Evolutionary conservation across 148 eudicot species (phyloP).

Genomic region (Talinum fruticosum): DNA sequence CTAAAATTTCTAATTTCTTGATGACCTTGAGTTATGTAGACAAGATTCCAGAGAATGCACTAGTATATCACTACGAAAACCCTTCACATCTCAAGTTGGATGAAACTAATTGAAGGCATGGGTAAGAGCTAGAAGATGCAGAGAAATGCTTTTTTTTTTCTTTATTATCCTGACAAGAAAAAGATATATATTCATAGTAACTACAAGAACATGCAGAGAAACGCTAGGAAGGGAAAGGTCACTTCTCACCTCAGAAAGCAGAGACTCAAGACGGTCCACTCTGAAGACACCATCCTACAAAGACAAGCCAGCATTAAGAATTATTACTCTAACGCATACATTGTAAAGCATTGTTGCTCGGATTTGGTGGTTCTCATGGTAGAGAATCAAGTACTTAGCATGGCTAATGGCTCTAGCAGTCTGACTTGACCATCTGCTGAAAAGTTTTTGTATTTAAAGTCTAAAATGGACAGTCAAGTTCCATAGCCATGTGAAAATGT

Average conservation of each 20-base stretch:
- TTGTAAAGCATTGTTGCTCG: not conserved
- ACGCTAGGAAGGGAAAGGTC: slow-evolving; percentile 10
- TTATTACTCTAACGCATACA: not conserved
- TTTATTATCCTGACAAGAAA: too few species aligned
- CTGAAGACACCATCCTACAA: slow-evolving; percentile 78
- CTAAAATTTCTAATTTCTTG: not conserved
- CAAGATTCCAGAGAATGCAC: not conserved
- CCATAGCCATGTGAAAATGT: not conserved
- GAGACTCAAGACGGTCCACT: slow-evolving; percentile 85
- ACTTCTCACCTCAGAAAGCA: slow-evolving; percentile 67
- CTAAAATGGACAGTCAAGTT: not conserved
- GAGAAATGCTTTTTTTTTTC: not conserved
- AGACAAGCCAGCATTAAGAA: slow-evolving; percentile 16
- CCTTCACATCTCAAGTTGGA: not conserved
- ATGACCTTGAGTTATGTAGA: not conserved
- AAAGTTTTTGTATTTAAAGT: not conserved
- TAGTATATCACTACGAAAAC: not conserved
- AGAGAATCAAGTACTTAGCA: not conserved
- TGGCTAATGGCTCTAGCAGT: not conserved
- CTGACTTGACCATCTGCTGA: too few species aligned
- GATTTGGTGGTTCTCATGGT: not conserved
- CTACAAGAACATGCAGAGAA: slow-evolving; percentile 13
- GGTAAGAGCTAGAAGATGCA: slow-evolving; percentile 13
- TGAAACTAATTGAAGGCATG: not conserved
- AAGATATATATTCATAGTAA: too few species aligned